These are phyloP conservation scores for Kuraishia molischiana DNA, from an alignment of 805 yeast genomes.

Conservation along the genomic window DNA sequence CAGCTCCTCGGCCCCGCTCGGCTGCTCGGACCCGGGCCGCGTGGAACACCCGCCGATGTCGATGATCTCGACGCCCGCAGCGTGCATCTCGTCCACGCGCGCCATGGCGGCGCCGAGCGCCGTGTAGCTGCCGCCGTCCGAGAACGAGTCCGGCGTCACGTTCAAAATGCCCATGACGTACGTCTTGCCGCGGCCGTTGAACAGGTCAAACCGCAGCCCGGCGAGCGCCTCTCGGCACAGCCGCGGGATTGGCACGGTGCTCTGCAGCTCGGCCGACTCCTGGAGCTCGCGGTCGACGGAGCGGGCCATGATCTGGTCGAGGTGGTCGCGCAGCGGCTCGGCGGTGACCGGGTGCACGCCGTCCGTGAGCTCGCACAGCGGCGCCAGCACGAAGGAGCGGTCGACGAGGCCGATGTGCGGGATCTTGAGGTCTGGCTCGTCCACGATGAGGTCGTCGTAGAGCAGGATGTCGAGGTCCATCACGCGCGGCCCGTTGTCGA, in stretches of 20 bases:
- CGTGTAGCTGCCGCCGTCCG: slow-evolving; percentile 65
- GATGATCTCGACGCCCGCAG: slow-evolving; percentile 60
- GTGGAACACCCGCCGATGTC: slow-evolving; percentile 96
- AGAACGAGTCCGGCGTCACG: slow-evolving; percentile 89
- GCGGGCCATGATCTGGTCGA: slow-evolving; percentile 33
- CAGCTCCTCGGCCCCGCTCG: slow-evolving; percentile 57
- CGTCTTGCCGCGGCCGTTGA: slow-evolving; percentile 38
- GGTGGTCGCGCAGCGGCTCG: slow-evolving; percentile 65
- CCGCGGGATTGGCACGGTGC: slow-evolving; percentile 35
- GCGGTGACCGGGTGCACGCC: slow-evolving; percentile 77
- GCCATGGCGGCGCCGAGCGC: slow-evolving; percentile 18
- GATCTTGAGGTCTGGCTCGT: slow-evolving; percentile 48
- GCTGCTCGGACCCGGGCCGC: slow-evolving; percentile 68
- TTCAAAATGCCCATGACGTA: slow-evolving; percentile 81
- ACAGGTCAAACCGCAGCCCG: slow-evolving; percentile 33
- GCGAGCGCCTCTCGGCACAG: slow-evolving; percentile 10
- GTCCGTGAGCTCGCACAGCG: slow-evolving; percentile 71
- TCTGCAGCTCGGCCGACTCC: slow-evolving; percentile 39
- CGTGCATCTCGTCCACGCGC: slow-evolving; percentile 37
- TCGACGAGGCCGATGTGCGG: slow-evolving; percentile 90
- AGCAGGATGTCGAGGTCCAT: slow-evolving; percentile 84
- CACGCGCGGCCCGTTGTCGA: slow-evolving; percentile 87
- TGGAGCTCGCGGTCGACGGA: slow-evolving; percentile 26
- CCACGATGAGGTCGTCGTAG: slow-evolving; percentile 50
- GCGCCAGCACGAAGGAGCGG: slow-evolving; percentile 82